phyloP scores from a whole-genome alignment of 1,284 basidiomycete species.

The Papiliotrema terrestris region DNA sequence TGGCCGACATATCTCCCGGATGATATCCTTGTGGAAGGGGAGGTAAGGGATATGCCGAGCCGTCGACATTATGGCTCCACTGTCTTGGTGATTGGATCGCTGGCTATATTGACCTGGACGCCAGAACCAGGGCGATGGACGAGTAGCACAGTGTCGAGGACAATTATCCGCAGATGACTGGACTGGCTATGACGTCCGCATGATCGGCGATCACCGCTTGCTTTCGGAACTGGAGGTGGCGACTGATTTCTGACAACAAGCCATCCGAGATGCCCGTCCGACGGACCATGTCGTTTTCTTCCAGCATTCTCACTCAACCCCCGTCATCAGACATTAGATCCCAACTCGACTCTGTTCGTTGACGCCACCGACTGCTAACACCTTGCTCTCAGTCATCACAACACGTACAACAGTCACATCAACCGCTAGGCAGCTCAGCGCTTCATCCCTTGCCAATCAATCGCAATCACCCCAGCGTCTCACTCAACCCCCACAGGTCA shows the following conservation, averaged over 20 bases:
- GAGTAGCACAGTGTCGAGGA: neutral
- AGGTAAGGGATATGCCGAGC: slow-evolving; percentile 48
- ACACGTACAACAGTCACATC: too few species aligned
- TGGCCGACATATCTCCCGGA: slow-evolving; percentile 55
- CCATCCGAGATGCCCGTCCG: too few species aligned
- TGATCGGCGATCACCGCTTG: neutral
- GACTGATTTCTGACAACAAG: too few species aligned
- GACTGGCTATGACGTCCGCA: slow-evolving; percentile 1
- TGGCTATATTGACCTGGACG: too few species aligned
- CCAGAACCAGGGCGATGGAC: neutral
- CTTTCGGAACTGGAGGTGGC: neutral
- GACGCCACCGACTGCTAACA: too few species aligned
- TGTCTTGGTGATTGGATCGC: too few species aligned
- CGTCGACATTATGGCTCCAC: slow-evolving; percentile 9
- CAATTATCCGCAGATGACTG: neutral
- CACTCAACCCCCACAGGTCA: neutral
- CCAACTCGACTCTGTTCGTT: too few species aligned
- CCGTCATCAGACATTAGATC: too few species aligned
- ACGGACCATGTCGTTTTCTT: too few species aligned
- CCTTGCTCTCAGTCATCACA: too few species aligned
- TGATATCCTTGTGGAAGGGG: slow-evolving; percentile 49
- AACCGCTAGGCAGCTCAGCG: too few species aligned
- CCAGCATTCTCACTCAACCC: too few species aligned
- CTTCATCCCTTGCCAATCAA: neutral
- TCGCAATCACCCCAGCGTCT: neutral